Conservation (phyloP, 2,329 filamentous ascomycete species). For the Plenodomus tracheiphilus region DNA sequence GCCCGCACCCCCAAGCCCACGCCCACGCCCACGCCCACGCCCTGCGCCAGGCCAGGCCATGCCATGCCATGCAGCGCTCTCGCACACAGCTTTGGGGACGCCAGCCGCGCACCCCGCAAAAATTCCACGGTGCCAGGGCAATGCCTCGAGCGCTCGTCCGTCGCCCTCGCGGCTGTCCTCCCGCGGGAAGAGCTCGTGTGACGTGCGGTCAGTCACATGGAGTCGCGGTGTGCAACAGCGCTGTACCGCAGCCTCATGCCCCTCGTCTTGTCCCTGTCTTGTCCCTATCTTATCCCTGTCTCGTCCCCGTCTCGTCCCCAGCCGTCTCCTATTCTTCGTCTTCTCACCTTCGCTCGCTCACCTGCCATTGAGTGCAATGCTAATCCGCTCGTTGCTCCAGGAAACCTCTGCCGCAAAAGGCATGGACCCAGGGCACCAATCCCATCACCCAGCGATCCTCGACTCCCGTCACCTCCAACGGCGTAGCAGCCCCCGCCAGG, state of each 20-base stretch:
- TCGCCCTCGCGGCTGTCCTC: conserved; percentile 9
- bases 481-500: conserved; percentile 50
- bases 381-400: conserved; percentile 37
- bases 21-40: neutral
- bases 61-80: neutral
- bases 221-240: conserved; percentile 37
- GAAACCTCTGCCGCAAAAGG: conserved; percentile 59
- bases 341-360: conserved; percentile 3
- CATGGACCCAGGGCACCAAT: conserved; percentile 65
- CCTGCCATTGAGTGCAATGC: conserved; percentile 21
- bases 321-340: too few relatives aligned
- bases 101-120: neutral
- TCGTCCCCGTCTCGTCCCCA: too few relatives aligned
- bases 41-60: too few relatives aligned
- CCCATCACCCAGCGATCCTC: conserved; percentile 62
- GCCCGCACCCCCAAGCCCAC: conserved; percentile 20
- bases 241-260: conserved; percentile 13
- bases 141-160: conserved; percentile 21
- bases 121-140: conserved; percentile 11
- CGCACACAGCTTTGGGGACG: neutral
- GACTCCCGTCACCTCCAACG: conserved; percentile 57
- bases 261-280: conserved; percentile 1
- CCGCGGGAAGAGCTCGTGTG: conserved; percentile 30
- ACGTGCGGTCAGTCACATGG: conserved; percentile 40
- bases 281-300: conserved; percentile 2